Base-by-base conservation (phyloP, 305 asterid genomes). In the Stenogyne calaminthoides region DNA sequence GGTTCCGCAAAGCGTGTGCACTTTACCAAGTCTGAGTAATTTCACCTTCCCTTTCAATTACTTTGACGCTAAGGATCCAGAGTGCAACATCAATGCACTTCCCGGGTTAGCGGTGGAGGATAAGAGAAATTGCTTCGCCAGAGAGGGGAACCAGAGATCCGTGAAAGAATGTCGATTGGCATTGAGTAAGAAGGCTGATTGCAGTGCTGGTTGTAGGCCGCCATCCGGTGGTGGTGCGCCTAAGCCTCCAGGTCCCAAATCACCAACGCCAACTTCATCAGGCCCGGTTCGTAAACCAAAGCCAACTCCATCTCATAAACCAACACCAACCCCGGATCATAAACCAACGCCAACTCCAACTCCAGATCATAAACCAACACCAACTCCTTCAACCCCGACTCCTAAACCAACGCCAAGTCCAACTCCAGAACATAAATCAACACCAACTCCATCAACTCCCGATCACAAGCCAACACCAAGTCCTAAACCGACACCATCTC, bases 1-100 rank as follows among this genome's bases (percentile, higher is more conserved):
- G 66, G 87, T 93, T 18, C 83, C 93, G 1, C 84, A 89, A 19
- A 77, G 36, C 1, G 52, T 91, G 5, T 93, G 98, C 74, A 61
- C 78, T 4, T 69, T 87, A 60, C 89, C 89, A 1, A 83, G 44
- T 34, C 65, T 93, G 78, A 77, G 71, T 66, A 85, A 83, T 57
- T 75, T 91, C 46, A 80, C 89, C 0, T 85, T 79, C 71, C 78
- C 84, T 0, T 60, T 8, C 20, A 93, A 93, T 77, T 93, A 80
- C 59, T 93, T 91, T n/a, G 88, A 82, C n/a, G 82, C 78, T 0
- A 84, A 83, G 36, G 97, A 90, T 55, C 65, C 59, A 0, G 55
- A 73, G 8, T 95, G 99, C 37, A 47, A 19, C 22, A 72, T 80
- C 2, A 54, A 70, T 2, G 81, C 67, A 3, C 3, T 59, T 19